A percentile compares a stretch with the other conserved stretches of the same genome.
Conservation (phyloP, 2,329 filamentous ascomycete species). For the Fusarium foetens region DNA sequence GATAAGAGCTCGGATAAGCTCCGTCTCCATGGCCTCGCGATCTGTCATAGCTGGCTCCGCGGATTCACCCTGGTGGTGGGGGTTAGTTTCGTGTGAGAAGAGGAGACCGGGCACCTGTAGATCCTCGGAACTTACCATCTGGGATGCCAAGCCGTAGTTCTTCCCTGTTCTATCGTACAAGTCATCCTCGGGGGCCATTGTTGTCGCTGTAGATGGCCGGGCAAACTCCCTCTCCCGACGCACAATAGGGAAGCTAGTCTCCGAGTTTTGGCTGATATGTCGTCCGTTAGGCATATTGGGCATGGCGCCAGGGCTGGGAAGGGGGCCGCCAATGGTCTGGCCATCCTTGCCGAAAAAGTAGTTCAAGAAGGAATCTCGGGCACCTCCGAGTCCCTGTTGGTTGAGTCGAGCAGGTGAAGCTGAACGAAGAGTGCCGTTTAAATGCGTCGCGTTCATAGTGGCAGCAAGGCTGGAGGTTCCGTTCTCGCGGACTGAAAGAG, state of each 20-base stretch:
- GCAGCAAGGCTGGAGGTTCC: conserved; percentile 69
- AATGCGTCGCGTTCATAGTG: conserved; percentile 56
- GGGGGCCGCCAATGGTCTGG: conserved; percentile 54
- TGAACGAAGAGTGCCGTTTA: conserved; percentile 63
- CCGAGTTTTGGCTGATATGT: conserved; percentile 81
- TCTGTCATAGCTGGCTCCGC: conserved; percentile 91
- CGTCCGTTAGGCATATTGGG: conserved; percentile 53
- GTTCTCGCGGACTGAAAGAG: conserved; percentile 71
- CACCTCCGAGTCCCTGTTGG: conserved; percentile 67
- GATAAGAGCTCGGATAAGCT: conserved; percentile 95
- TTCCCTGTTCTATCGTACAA: conserved; percentile 53
- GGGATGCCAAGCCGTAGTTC: conserved; percentile 58
- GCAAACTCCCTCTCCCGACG: conserved; percentile 72
- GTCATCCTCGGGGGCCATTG: conserved; percentile 54
- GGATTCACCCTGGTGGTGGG: conserved; percentile 59
- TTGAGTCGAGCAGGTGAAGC: conserved; percentile 61
- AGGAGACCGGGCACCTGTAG: conserved; percentile 15
- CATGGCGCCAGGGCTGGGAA: conserved; percentile 45
- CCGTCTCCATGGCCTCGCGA: conserved; percentile 95
- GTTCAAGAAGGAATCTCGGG: conserved; percentile 92
- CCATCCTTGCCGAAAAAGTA: conserved; percentile 99
- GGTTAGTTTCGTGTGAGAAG: conserved; percentile 35
- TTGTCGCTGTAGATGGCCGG: conserved; percentile 56
- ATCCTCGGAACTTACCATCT: conserved; percentile 64
- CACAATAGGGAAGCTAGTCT: conserved; percentile 85